These are phyloP conservation scores for Neurospora terricola DNA, from an alignment of 495 filamentous ascomycete genomes.

Conservation along the genomic window DNA sequence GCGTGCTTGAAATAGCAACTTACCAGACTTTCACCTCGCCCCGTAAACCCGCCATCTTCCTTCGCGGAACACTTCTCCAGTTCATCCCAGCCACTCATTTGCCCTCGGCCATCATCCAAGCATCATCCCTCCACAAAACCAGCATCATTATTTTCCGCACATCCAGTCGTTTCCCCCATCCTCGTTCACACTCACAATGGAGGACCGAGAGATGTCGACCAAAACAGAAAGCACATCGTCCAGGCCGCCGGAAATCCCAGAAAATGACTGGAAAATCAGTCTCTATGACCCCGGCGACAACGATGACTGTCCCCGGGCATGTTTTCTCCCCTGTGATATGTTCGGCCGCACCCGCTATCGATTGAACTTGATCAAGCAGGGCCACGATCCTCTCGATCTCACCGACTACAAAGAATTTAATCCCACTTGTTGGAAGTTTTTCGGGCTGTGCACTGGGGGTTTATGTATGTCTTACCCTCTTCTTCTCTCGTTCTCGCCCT, in stretches of 20 bases:
- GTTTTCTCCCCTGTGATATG: slow-evolving; percentile 14
- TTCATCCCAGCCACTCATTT: neutral
- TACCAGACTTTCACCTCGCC: neutral
- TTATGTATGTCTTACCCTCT: slow-evolving; percentile 5
- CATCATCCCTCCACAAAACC: neutral
- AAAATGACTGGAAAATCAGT: slow-evolving; percentile 9
- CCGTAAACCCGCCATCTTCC: neutral
- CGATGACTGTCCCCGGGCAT: slow-evolving; percentile 12
- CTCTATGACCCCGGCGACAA: slow-evolving; percentile 12
- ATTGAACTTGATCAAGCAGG: slow-evolving; percentile 4
- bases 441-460: slow-evolving; percentile 5
- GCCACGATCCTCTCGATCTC: slow-evolving; percentile 12
- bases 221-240: neutral
- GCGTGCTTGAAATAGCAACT: neutral
- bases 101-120: neutral
- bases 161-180: neutral
- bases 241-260: neutral
- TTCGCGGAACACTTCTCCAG: neutral
- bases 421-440: slow-evolving; percentile 10
- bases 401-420: slow-evolving; percentile 13
- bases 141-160: neutral
- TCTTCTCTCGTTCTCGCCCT: neutral
- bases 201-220: neutral
- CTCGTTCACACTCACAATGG: neutral
- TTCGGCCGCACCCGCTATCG: slow-evolving; percentile 15